phyloP scores from a whole-genome alignment of 768 basidiomycete genomes.

The Pisolithus albus region DNA sequence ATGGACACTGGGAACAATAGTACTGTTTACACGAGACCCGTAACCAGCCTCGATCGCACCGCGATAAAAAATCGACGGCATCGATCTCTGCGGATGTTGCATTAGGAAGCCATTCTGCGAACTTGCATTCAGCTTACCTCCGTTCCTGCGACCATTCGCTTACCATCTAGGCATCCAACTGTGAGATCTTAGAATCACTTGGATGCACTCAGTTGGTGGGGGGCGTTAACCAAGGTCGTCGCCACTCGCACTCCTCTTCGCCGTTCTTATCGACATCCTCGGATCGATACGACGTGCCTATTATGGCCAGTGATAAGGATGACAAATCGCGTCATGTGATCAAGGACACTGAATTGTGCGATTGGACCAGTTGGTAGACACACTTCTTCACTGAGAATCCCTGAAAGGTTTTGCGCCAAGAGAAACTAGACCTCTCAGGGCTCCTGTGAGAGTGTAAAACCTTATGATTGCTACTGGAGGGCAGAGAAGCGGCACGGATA shows the following conservation, averaged over 20 bases:
- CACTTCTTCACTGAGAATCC: too few relatives aligned
- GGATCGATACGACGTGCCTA: slow-evolving; percentile 9
- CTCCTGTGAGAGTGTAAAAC: too few relatives aligned
- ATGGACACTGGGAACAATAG: neutral
- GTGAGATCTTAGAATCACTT: neutral
- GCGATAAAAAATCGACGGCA: neutral
- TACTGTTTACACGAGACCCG: slow-evolving; percentile 1
- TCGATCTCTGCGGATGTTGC: neutral
- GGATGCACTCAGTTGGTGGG: neutral
- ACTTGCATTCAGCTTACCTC: neutral
- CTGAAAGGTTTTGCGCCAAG: too few relatives aligned
- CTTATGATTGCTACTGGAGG: too few relatives aligned
- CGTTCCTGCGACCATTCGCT: neutral
- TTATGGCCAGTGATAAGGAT: neutral
- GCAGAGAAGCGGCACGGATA: too few relatives aligned
- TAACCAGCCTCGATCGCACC: neutral
- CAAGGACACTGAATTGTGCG: too few relatives aligned
- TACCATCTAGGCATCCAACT: neutral
- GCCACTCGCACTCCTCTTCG: neutral
- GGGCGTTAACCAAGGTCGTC: slow-evolving; percentile 1
- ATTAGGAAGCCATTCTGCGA: neutral
- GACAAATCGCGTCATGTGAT: neutral
- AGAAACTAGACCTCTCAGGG: too few relatives aligned
- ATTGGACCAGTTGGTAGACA: too few relatives aligned
- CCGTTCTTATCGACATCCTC: neutral